Conservation (phyloP, 208 protist species). For the Wallacemonas sp. region DNA sequence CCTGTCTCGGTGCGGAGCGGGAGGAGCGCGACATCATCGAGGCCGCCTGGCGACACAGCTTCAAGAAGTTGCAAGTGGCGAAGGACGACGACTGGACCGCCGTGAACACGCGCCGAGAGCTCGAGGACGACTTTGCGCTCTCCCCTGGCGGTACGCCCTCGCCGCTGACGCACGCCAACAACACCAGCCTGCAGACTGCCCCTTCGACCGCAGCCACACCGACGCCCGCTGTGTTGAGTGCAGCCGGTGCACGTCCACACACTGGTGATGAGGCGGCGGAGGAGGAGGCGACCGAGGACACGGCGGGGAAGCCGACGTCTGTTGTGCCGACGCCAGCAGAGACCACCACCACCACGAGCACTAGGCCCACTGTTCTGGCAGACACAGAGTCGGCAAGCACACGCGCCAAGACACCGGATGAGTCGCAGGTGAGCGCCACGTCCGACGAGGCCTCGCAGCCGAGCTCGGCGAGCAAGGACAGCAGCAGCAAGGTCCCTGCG, state of each 20-base stretch:
- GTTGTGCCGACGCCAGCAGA: background rate
- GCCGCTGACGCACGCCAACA: slow-evolving; percentile 13
- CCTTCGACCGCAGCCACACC: background rate
- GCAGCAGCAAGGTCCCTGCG: slow-evolving; percentile 13
- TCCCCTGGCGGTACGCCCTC: slow-evolving; percentile 24
- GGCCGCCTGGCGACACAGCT: slow-evolving; percentile 37
- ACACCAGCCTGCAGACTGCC: slow-evolving; percentile 13
- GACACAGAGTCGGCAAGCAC: too few relatives aligned
- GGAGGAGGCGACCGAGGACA: background rate
- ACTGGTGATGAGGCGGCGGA: background rate
- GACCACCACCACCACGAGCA: background rate
- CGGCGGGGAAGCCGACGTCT: too few relatives aligned
- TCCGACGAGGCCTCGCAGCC: slow-evolving; percentile 65
- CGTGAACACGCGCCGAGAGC: slow-evolving; percentile 29
- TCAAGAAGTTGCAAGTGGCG: slow-evolving; percentile 27
- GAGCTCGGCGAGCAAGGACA: slow-evolving; percentile 18
- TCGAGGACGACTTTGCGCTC: slow-evolving; percentile 63
- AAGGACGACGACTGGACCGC: slow-evolving; percentile 48
- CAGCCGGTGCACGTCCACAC: background rate
- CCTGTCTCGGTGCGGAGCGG: slow-evolving; percentile 18
- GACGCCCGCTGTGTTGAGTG: background rate
- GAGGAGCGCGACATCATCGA: slow-evolving; percentile 48
- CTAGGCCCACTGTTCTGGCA: too few relatives aligned
- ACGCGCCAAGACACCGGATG: slow-evolving; percentile 14
- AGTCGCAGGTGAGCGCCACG: slow-evolving; percentile 59